Evolutionary conservation across 1,139 yeast species (phyloP), one percentile per base, ranked within the genome.

Genomic region (Taiozyma sp.): DNA sequence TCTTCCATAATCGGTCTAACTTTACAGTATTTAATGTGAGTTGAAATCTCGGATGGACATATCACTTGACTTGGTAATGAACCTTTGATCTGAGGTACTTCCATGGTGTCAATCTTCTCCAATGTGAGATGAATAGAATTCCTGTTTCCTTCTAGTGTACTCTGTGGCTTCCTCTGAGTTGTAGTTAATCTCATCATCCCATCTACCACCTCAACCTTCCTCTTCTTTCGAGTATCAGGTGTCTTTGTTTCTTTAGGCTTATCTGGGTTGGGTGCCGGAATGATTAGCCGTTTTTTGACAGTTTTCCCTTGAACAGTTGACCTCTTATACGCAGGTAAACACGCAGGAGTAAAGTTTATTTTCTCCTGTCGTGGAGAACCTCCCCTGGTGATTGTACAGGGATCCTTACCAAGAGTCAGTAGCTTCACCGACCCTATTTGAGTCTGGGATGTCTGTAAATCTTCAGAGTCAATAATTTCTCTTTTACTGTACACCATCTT

Each of bases 401-500:
- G 6, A 4, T 30, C 16, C 34, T 30, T 30, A 14, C 16, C 16
- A 14, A 30, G 9, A 30, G 16, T 13, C 16, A 10, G n/a, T 16
- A 30, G 14, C n/a, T 30, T 30, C 13, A 19, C 19, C 19, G 34
- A 30, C 14, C 7, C 34, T 13, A 16, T 7, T 6, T 30, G 34
- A 30, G 34, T 3, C 16, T 5, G n/a, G 8, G 16, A 7, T 30
- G 34, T 5, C 13, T 14, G 16, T 14, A 14, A 14, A 30, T 30
- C 34, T 30, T 30, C 10, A 6, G 4, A 16, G 7, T 5, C 16
- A 4, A 7, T 16, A 6, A 5, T 16, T 9, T 35, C 8, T 16
- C 40, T 35, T 19, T 9, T 35, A 10, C 16, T 22, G 14, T 35
- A 35, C 16, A 45, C 44, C 49, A 50, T 39, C 32, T 50, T 64